phyloP scores from a whole-genome alignment of 2,329 filamentous ascomycete species.

The Colletotrichum sp. region DNA sequence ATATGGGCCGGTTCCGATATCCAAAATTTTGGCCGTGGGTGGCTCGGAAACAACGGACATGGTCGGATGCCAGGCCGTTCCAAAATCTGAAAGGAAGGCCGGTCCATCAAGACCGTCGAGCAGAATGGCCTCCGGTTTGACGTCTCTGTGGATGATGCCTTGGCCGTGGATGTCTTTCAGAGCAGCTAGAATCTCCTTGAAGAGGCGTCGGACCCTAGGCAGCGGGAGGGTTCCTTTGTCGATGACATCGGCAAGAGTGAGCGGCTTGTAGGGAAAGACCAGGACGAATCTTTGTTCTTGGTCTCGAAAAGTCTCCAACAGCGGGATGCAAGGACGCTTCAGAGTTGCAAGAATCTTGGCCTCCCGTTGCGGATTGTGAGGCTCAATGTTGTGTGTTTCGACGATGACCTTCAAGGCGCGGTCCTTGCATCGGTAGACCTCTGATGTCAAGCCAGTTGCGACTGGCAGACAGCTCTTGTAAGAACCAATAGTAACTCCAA shows the following conservation, averaged over 20 bases:
- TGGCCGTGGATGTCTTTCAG: slow-evolving; percentile 73
- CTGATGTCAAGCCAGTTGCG: slow-evolving; percentile 77
- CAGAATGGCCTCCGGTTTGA: slow-evolving; percentile 92
- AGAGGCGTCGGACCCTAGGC: slow-evolving; percentile 49
- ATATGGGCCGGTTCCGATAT: slow-evolving; percentile 93
- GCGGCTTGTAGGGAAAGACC: slow-evolving; percentile 82
- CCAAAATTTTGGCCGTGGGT: slow-evolving; percentile 75
- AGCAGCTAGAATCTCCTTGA: slow-evolving; percentile 70
- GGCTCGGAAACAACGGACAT: slow-evolving; percentile 66
- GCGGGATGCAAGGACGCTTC: slow-evolving; percentile 62
- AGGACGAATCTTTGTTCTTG: slow-evolving; percentile 75
- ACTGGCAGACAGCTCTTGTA: slow-evolving; percentile 60
- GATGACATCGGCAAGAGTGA: slow-evolving; percentile 74
- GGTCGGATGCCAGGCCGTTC: slow-evolving; percentile 81
- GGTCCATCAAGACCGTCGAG: slow-evolving; percentile 71
- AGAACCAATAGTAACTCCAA: slow-evolving; percentile 54
- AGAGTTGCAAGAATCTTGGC: slow-evolving; percentile 72
- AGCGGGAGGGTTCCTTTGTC: slow-evolving; percentile 42
- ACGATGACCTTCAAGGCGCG: slow-evolving; percentile 86
- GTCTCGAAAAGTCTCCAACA: slow-evolving; percentile 77
- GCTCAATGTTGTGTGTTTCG: slow-evolving; percentile 73
- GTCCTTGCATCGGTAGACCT: slow-evolving; percentile 73
- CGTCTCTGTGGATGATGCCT: slow-evolving; percentile 88
- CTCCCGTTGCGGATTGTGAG: slow-evolving; percentile 84
- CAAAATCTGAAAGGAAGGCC: slow-evolving; percentile 87